Conservation (phyloP, 164 flowering plant genomes). For the Piper betle region DNA sequence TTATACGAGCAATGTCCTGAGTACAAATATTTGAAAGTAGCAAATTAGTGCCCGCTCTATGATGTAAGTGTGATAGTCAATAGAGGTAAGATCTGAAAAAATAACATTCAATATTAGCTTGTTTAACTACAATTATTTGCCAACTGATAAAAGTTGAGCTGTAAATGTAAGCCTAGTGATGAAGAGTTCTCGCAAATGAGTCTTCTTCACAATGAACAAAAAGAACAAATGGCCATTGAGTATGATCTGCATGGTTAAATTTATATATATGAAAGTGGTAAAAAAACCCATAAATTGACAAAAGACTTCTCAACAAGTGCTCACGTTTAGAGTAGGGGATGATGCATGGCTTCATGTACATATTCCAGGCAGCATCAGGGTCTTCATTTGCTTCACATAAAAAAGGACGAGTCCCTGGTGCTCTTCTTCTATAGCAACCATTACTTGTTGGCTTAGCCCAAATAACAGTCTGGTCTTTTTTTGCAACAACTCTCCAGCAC, state of each 20-base stretch:
- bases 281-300: not conserved
- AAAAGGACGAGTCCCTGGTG: constrained; percentile 40
- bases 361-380: constrained; percentile 75
- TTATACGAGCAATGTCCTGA: too few species aligned
- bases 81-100: too few species aligned
- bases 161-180: not conserved
- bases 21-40: too few species aligned
- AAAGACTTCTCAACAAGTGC: constrained; percentile 8
- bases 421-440: constrained; percentile 57
- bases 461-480: constrained; percentile 67
- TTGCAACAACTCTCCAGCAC: constrained; percentile 76
- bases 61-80: too few species aligned
- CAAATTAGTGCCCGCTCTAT: too few species aligned
- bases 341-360: constrained; percentile 69
- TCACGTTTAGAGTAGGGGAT: constrained; percentile 63
- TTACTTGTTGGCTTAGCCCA: constrained; percentile 70
- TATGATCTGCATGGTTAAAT: too few species aligned
- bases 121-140: too few species aligned
- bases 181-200: not conserved
- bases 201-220: not conserved
- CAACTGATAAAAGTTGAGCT: too few species aligned
- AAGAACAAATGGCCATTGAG: not conserved
- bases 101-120: too few species aligned
- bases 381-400: constrained; percentile 52
- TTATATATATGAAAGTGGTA: too few species aligned